Percentiles rank a stretch among this genome's conserved stretches.
Conservation (phyloP, 129 eudicot species). For the Flaveria sonorensis region DNA sequence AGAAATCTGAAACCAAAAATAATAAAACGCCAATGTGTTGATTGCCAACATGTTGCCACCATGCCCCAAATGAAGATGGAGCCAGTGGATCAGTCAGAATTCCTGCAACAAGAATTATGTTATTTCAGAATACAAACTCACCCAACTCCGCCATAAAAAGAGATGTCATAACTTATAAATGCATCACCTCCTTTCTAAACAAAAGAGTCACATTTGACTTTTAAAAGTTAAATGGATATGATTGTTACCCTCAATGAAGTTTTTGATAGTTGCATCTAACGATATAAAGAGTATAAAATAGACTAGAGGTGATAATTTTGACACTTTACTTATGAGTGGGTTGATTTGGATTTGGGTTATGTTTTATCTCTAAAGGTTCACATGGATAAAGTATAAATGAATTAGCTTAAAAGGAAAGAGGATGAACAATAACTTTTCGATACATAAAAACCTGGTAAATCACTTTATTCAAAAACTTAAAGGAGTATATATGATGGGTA, state of each 20-base stretch:
- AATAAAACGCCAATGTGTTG: slow-evolving; percentile 73
- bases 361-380: background rate
- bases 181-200: background rate
- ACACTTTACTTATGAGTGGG: background rate
- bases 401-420: background rate
- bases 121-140: background rate
- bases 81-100: slow-evolving; percentile 78
- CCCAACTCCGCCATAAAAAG: background rate
- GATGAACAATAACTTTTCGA: background rate
- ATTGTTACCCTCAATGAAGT: background rate
- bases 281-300: background rate
- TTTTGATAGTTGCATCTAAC: background rate
- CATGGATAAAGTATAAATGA: background rate
- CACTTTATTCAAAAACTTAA: background rate
- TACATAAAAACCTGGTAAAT: background rate
- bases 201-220: slow-evolving; percentile 3
- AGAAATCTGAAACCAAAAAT: slow-evolving; percentile 66
- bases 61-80: slow-evolving; percentile 81
- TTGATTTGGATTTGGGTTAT: background rate
- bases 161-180: background rate
- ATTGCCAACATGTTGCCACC: slow-evolving; percentile 83
- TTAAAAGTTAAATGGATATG: background rate
- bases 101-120: slow-evolving; percentile 49
- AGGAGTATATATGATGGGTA: background rate
- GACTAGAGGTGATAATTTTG: background rate